Conservation (phyloP, 108 stramenopile species). For the Nitzschia sp. region DNA sequence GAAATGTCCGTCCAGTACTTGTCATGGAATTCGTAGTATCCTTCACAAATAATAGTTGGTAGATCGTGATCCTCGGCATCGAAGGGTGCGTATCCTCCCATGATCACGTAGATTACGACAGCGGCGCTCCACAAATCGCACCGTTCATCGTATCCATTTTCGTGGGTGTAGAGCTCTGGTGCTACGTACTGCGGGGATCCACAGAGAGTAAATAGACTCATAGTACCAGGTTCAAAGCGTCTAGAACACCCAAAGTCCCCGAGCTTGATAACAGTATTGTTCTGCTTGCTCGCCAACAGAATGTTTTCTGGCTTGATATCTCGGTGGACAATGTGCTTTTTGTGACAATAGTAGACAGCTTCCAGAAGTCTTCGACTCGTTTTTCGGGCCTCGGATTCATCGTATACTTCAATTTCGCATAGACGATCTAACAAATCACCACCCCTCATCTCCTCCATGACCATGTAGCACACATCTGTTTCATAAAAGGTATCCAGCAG, state of each 20-base stretch:
- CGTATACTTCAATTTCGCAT: slow-evolving; percentile 56
- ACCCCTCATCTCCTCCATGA: slow-evolving; percentile 74
- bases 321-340: slow-evolving; percentile 69
- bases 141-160: slow-evolving; percentile 56
- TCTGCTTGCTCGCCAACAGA: slow-evolving; percentile 43
- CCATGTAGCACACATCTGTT: slow-evolving; percentile 44
- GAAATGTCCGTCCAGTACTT: slow-evolving; percentile 51
- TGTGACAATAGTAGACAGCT: slow-evolving; percentile 64
- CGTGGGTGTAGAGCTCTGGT: slow-evolving; percentile 61
- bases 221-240: slow-evolving; percentile 28
- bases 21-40: slow-evolving; percentile 37
- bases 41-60: slow-evolving; percentile 24
- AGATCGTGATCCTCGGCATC: slow-evolving; percentile 28
- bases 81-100: slow-evolving; percentile 67
- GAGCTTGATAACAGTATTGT: slow-evolving; percentile 75
- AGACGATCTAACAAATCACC: slow-evolving; percentile 88
- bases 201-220: slow-evolving; percentile 58
- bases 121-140: slow-evolving; percentile 83
- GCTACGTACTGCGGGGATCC: slow-evolving; percentile 83
- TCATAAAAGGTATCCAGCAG: slow-evolving; percentile 70
- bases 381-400: slow-evolving; percentile 67
- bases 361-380: slow-evolving; percentile 46
- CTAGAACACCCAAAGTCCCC: slow-evolving; percentile 90
- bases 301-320: slow-evolving; percentile 89
- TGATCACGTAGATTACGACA: slow-evolving; percentile 70